Base-by-base conservation (phyloP, 306 rosid species). In the Quercus aquifolioides region DNA sequence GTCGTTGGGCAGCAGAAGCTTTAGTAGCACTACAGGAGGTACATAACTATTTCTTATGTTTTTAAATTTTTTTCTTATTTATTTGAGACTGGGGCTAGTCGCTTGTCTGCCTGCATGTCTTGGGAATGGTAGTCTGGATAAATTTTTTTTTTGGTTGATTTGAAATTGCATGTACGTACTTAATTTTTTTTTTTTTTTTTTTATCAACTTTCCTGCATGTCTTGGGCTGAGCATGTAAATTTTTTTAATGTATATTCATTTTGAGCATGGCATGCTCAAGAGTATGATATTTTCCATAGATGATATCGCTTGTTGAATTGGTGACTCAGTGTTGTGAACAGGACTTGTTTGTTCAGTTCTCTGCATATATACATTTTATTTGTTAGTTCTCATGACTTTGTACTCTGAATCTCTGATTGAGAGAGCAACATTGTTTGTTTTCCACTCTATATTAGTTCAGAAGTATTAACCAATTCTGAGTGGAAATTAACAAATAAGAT, bases 1-100 rank as follows among this genome's bases (percentile, higher is more conserved):
- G 31, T 1, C 92, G 94, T 43, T 94, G 98, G 98, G 77, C 89
- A 54, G 83, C 97, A 30, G 98, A 90, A 82, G 98, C 97, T 43
- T 73, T 92, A 70, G 0, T 88, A 58, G 88, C 94, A 71, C 85
- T 92, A 59, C 98, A 94, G 76, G 98, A 94, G 92, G 98, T 94
- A 87, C 56, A 14, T 68, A 20, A 71, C 75, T 62, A 76, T 70
- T 80, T 63, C 79, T 35, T 59, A 69, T 71, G 20, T 79, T 62
- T 70, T 78, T 79, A 62, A 4, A 14, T 62, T 73, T 54, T 28
- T 30, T 67, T 33, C 49, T 49, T 7, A 26, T 71, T 9, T 81
- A n/a, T 35, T 77, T 71, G 59, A 41, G 49, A 56, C 55, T 43
- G 30, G 74, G 21, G 38, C 60, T 67, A 23, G 46, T 80, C 8